Evolutionary conservation across 768 basidiomycete species (phyloP).

Genomic region (Auricularia cornea): DNA sequence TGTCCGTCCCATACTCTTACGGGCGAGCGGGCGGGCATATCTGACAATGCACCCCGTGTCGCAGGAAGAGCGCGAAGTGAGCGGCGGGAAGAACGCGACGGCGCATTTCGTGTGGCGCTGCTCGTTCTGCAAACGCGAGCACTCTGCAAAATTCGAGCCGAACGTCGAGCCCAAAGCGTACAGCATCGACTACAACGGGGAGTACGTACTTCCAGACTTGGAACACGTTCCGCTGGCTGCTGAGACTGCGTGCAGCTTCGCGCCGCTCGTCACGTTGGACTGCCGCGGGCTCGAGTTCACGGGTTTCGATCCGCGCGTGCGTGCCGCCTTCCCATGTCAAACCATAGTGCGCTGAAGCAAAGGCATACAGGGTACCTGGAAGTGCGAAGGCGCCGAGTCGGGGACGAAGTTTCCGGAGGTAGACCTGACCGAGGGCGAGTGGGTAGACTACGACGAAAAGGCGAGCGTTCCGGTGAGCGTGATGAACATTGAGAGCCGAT

Average conservation of each 20-base stretch:
- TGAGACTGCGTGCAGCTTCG: constrained; percentile 27
- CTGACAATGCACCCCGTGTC: not conserved
- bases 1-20: too few species aligned
- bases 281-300: constrained; percentile 82
- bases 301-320: constrained; percentile 54
- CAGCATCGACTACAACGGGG: constrained; percentile 46
- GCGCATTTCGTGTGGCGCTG: constrained; percentile 83
- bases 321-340: not conserved
- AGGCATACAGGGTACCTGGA: constrained; percentile 60
- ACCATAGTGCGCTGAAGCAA: constrained; percentile 1
- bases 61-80: too few species aligned
- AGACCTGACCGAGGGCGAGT: constrained; percentile 58
- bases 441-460: constrained; percentile 92
- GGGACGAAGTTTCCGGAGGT: constrained; percentile 55
- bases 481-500: constrained; percentile 55
- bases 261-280: constrained; percentile 63
- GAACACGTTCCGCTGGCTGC: too few species aligned
- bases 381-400: constrained; percentile 52
- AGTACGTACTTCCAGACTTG: constrained; percentile 20
- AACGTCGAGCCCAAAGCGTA: constrained; percentile 43
- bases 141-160: constrained; percentile 69
- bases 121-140: constrained; percentile 58
- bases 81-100: constrained; percentile 52
- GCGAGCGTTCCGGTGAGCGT: constrained; percentile 59
- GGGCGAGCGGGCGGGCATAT: too few species aligned